A percentile compares a stretch with the other conserved stretches of the same genome.
These are phyloP conservation scores for Catenaria anguillulae DNA, from an alignment of 371 early-diverging fungal species.

Conservation along the genomic window DNA sequence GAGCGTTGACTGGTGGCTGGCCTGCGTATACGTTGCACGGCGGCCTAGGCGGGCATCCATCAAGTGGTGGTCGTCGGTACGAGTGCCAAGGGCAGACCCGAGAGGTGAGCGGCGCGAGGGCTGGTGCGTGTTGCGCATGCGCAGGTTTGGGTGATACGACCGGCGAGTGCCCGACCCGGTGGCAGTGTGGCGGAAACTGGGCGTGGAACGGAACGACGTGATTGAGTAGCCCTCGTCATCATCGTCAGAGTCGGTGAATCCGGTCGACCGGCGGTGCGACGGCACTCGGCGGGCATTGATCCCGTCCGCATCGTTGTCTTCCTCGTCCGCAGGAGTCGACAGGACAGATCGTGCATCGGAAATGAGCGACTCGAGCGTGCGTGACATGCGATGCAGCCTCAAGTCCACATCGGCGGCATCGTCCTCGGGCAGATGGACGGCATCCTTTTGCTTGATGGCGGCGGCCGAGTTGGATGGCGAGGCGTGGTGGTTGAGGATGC, in stretches of 20 bases:
- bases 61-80: too few relatives aligned
- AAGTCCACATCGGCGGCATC: neutral
- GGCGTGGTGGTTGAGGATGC: neutral
- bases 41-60: too few relatives aligned
- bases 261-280: too few relatives aligned
- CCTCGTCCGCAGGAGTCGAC: neutral
- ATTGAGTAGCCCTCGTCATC: neutral
- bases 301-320: neutral
- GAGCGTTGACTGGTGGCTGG: neutral
- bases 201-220: neutral
- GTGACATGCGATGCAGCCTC: slow-evolving; percentile 1
- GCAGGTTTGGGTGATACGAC: neutral
- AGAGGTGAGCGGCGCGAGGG: neutral
- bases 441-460: neutral
- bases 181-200: neutral
- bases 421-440: neutral
- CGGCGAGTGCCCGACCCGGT: neutral
- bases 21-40: neutral
- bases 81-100: neutral
- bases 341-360: neutral
- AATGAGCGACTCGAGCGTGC: slow-evolving; percentile 1
- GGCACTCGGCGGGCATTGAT: too few relatives aligned
- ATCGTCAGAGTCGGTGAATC: too few relatives aligned
- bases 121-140: too few relatives aligned
- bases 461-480: neutral